phyloP scores from a whole-genome alignment of 257 asterid genomes.

The Nicotiana benthamiana region DNA sequence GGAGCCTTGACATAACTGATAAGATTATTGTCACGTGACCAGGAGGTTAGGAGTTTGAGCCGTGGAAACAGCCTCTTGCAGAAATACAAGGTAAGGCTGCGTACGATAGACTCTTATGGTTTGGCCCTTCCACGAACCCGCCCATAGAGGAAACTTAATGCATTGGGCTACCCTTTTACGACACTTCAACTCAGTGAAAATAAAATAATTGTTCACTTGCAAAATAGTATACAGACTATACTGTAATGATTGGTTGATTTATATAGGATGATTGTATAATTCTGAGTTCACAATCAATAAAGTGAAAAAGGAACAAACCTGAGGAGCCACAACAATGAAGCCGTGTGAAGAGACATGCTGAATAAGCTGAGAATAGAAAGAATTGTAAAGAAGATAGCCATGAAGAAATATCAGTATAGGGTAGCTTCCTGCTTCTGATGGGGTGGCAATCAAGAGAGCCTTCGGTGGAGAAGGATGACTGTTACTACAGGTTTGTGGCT shows the following conservation, averaged over 20 bases:
- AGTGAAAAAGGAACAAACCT: constrained; percentile 33
- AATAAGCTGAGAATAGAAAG: constrained; percentile 77
- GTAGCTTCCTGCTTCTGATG: constrained; percentile 44
- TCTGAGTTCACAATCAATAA: background rate
- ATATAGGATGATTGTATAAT: too few species aligned
- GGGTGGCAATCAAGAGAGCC: constrained; percentile 52
- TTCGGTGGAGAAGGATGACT: constrained; percentile 42
- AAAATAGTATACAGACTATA: background rate
- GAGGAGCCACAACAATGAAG: constrained; percentile 75
- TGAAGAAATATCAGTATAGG: constrained; percentile 70
- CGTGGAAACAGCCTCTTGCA: too few species aligned
- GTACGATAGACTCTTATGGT: too few species aligned
- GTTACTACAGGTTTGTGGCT: constrained; percentile 12
- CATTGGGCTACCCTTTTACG: too few species aligned
- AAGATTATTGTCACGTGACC: too few species aligned
- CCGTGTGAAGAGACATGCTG: constrained; percentile 83
- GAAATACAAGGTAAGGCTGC: too few species aligned
- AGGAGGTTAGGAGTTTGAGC: too few species aligned
- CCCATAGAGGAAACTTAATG: too few species aligned
- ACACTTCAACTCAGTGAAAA: background rate
- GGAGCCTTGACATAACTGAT: too few species aligned
- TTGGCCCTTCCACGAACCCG: too few species aligned
- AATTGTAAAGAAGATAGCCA: constrained; percentile 73
- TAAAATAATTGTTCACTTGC: background rate
- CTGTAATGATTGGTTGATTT: background rate